Conservation (phyloP, 1,139 yeast species). For the Blastobotrys ciferrii region DNA sequence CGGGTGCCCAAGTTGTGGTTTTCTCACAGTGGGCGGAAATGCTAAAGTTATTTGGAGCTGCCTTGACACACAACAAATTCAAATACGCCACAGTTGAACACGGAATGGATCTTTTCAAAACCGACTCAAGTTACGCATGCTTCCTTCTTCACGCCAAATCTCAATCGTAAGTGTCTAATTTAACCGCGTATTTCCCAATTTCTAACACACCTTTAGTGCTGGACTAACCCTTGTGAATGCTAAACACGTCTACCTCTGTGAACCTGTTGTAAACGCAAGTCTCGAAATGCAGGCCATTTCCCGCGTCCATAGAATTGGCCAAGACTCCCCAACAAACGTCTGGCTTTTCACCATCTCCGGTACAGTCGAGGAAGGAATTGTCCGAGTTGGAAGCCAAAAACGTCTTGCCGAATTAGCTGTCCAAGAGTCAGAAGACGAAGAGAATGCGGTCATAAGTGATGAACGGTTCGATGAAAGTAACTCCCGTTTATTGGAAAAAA, state of each 20-base stretch:
- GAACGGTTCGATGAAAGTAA: slow-evolving; percentile 28
- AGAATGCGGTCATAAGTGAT: slow-evolving; percentile 17
- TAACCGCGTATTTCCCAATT: not conserved
- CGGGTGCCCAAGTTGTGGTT: slow-evolving; percentile 71
- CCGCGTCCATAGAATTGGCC: slow-evolving; percentile 91
- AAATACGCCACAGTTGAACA: slow-evolving; percentile 41
- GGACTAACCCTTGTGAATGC: slow-evolving; percentile 91
- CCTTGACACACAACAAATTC: slow-evolving; percentile 60
- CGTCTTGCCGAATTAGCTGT: slow-evolving; percentile 27
- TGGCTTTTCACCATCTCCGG: slow-evolving; percentile 87
- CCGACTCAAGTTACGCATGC: slow-evolving; percentile 68
- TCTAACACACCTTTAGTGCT: slow-evolving; percentile 36
- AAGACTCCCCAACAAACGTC: slow-evolving; percentile 70
- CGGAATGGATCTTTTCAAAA: slow-evolving; percentile 61
- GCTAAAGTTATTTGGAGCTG: slow-evolving; percentile 62
- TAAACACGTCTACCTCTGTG: slow-evolving; percentile 83
- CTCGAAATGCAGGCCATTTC: slow-evolving; percentile 89
- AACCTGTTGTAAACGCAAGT: slow-evolving; percentile 86
- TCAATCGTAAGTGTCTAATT: slow-evolving; percentile 50
- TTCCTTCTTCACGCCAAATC: slow-evolving; percentile 80
- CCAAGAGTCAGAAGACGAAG: slow-evolving; percentile 11
- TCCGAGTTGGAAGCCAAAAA: slow-evolving; percentile 38
- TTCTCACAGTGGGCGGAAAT: slow-evolving; percentile 89
- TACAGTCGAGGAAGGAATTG: slow-evolving; percentile 87
- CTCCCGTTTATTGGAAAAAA: slow-evolving; percentile 43